phyloP scores from a whole-genome alignment of 2,329 filamentous ascomycete genomes.

The Monosporascus sp. region DNA sequence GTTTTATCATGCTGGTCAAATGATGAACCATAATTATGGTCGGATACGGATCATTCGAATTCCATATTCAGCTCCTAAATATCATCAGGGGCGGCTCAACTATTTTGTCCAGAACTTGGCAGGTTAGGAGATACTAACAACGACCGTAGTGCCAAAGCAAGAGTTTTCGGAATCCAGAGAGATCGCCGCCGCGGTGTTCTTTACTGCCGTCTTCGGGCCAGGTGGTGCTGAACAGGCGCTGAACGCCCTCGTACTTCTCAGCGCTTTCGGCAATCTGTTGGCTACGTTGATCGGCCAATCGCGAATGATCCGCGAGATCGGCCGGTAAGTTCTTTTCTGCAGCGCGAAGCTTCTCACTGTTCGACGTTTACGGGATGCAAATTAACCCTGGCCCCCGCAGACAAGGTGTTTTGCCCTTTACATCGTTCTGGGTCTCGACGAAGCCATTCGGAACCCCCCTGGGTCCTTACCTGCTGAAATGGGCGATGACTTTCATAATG shows the following conservation, averaged over 20 bases:
- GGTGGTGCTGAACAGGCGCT: constrained; percentile 43
- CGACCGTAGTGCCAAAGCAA: constrained; percentile 37
- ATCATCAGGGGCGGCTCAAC: too few relatives aligned
- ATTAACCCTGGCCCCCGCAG: constrained; percentile 20
- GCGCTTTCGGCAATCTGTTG: constrained; percentile 53
- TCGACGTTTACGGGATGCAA: neutral
- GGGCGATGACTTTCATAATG: constrained; percentile 51
- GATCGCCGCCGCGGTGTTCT: constrained; percentile 52
- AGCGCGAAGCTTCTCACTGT: neutral
- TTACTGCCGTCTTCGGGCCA: constrained; percentile 50
- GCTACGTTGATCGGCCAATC: constrained; percentile 51
- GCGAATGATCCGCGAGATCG: constrained; percentile 54
- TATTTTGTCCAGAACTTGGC: too few relatives aligned
- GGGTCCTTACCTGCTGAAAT: constrained; percentile 53
- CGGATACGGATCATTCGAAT: too few relatives aligned
- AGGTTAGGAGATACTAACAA: neutral
- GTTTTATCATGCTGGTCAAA: too few relatives aligned
- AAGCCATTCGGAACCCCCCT: constrained; percentile 58
- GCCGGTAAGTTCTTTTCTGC: constrained; percentile 29
- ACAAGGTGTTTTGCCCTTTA: constrained; percentile 55
- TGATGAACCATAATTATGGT: too few relatives aligned
- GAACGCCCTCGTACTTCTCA: constrained; percentile 52
- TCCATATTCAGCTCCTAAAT: too few relatives aligned
- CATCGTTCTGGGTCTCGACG: constrained; percentile 55
- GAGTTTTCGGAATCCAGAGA: constrained; percentile 46